Evolutionary conservation across 441 rosid genomes (phyloP), one percentile per base, ranked within the genome.

Genomic region (Oxalis stricta): DNA sequence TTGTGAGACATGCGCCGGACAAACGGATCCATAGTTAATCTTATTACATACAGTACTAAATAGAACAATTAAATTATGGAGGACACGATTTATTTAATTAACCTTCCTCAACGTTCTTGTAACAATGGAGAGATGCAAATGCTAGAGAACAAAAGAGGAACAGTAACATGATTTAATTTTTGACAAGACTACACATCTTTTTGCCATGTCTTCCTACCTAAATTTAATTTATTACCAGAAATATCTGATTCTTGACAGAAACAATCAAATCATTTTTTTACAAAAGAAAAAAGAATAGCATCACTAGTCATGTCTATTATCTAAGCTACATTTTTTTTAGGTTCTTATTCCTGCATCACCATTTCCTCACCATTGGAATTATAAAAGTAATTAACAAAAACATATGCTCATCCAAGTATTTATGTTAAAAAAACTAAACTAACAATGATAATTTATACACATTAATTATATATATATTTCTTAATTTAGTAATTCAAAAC

Each of bases 161-260:
- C 71, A 68, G 69, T 68, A 56, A 11, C 34, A 10, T 66, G 65
- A 63, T 68, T 60, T 54, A 61, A 41, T 39, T n/a, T n/a, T 8
- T 66, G 79, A 73, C 61, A 64, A 69, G 79, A 73, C 73, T 52
- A 60, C 47, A 52, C 76, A 58, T 44, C 79, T 69, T 73, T 65
- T 43, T 19, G 31, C 39, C 48, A 35, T 46, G 26, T 18, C 29
- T 24, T 14, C 33, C 16, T 13, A 8, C 3, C 21, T 31, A 18
- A 31, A 31, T 37, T 18, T 9, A 50, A 48, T 57, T 49, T 60
- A 51, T 56, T 20, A 38, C 60, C 73, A 68, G 37, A 69, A 58
- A 55, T 16, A 46, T 50, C 53, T 58, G 52, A 48, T 38, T 44
- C n/a, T 43, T 33, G 54, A 42, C 71, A 58, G 50, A 55, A 37